These are phyloP conservation scores for Suillus decipiens DNA, from an alignment of 768 basidiomycete species.

Conservation along the genomic window DNA sequence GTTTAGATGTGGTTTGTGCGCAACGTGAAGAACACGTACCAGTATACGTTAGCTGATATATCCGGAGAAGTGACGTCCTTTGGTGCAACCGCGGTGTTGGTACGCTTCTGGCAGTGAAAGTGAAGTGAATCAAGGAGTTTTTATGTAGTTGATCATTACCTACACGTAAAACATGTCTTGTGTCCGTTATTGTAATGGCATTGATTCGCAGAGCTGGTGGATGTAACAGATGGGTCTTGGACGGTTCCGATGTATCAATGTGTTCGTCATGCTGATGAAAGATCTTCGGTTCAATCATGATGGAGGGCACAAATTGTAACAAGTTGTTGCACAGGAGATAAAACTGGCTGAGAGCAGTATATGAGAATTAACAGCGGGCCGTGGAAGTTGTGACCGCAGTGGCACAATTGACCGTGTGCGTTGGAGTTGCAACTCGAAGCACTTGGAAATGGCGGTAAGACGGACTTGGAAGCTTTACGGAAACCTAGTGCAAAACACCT, in stretches of 20 bases:
- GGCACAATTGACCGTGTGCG: background rate
- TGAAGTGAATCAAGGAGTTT: constrained; percentile 6
- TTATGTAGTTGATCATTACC: background rate
- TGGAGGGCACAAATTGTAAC: constrained; percentile 12
- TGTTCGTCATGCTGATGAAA: constrained; percentile 29
- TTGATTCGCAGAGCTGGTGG: constrained; percentile 21
- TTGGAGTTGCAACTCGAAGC: background rate
- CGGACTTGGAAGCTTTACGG: constrained; percentile 6
- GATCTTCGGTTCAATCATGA: constrained; percentile 31
- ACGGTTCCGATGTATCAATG: constrained; percentile 14
- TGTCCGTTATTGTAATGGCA: constrained; percentile 10
- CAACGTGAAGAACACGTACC: constrained; percentile 26
- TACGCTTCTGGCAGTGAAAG: constrained; percentile 20
- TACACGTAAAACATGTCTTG: constrained; percentile 18
- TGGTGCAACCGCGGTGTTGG: constrained; percentile 18
- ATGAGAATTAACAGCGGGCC: constrained; percentile 5
- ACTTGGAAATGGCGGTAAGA: background rate
- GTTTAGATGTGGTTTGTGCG: constrained; percentile 9
- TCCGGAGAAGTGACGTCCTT: constrained; percentile 11
- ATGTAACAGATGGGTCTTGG: constrained; percentile 12
- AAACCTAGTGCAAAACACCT: background rate
- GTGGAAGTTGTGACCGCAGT: constrained; percentile 7
- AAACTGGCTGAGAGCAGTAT: constrained; percentile 19
- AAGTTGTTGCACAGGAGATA: constrained; percentile 11
- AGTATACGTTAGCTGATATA: constrained; percentile 9